Percentiles rank a stretch among this genome's conserved stretches.
These are phyloP conservation scores for Gautieria morchelliformis DNA, from an alignment of 768 basidiomycete species.

Conservation along the genomic window DNA sequence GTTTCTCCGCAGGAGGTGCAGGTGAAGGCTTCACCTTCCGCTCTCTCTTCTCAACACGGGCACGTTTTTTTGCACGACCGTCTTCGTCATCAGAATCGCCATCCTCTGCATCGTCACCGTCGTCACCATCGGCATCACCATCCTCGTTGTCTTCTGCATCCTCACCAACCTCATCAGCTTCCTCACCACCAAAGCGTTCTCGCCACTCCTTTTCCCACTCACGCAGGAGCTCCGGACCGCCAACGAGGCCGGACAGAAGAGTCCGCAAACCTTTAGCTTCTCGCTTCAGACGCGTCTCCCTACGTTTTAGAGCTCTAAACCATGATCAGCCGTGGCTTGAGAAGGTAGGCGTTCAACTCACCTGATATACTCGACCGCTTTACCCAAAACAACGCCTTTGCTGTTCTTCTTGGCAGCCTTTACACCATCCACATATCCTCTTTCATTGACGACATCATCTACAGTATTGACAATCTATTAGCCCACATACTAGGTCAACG, in stretches of 20 bases:
- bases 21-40: slow-evolving; percentile 16
- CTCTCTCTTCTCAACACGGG: slow-evolving; percentile 31
- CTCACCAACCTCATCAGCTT: slow-evolving; percentile 47
- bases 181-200: slow-evolving; percentile 65
- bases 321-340: background rate
- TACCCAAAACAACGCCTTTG: slow-evolving; percentile 84
- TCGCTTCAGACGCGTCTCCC: slow-evolving; percentile 59
- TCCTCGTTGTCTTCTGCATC: slow-evolving; percentile 10
- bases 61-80: slow-evolving; percentile 53
- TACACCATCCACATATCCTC: slow-evolving; percentile 88
- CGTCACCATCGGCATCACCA: slow-evolving; percentile 26
- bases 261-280: slow-evolving; percentile 70
- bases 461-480: background rate
- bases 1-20: slow-evolving; percentile 48
- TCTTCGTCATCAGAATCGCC: slow-evolving; percentile 41
- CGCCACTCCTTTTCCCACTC: slow-evolving; percentile 76
- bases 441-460: slow-evolving; percentile 60
- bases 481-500: background rate
- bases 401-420: slow-evolving; percentile 85
- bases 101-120: slow-evolving; percentile 38
- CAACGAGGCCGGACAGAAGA: slow-evolving; percentile 61
- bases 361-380: slow-evolving; percentile 84
- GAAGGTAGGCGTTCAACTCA: slow-evolving; percentile 19
- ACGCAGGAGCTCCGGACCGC: slow-evolving; percentile 56
- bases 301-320: slow-evolving; percentile 63